Evolutionary conservation across 1,284 basidiomycete genomes (phyloP), one percentile per base, ranked within the genome.

Genomic region (Phellinidium pouzarii): DNA sequence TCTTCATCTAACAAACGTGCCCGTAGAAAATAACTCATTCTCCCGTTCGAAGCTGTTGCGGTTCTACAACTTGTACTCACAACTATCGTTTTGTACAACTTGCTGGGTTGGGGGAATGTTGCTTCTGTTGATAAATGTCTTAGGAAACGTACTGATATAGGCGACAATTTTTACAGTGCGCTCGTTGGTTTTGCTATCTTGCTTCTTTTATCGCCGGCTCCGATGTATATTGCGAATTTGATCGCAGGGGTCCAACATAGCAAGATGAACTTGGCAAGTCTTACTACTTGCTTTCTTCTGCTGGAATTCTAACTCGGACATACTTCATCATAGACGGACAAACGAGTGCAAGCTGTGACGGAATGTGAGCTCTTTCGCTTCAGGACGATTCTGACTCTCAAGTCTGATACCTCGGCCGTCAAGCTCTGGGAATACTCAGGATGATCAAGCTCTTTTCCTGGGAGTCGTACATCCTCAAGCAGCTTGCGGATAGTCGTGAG

Each of bases 361-460:
- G 79, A 79, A 64, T 68, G 70, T 69, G 56, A 50, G 64, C 58
- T n/a, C 41, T 7, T 29, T 25, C n/a, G 5, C 57, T 19, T 26
- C 23, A 40, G 31, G 3, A 31, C 12, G 14, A 34, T 11, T 17
- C 20, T 45, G 23, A 25, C 51, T 48, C 27, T 6, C 12, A 37
- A 29, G 11, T 42, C 41, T 37, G 19, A 22, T 3, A 25, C 44
- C 4, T n/a, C 42, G 17, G 38, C 19, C 3, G n/a, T n/a, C n/a
- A 41, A 76, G 74, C 68, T 5, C 67, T 77, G 67, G 76, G 62
- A 55, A 34, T 61, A 6, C 40, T 60, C 37, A 58, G 64, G 41
- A 70, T 69, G 60, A 64, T 73, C 62, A 77, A 77, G 64, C 71
- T 77, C 63, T 78, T 78, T 55, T 75, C 66, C 3, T 75, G 72